Percentiles rank a stretch among this genome's conserved stretches.
phyloP scores from a whole-genome alignment of 2,329 filamentous ascomycete species.

The Xylariaceae sp. region DNA sequence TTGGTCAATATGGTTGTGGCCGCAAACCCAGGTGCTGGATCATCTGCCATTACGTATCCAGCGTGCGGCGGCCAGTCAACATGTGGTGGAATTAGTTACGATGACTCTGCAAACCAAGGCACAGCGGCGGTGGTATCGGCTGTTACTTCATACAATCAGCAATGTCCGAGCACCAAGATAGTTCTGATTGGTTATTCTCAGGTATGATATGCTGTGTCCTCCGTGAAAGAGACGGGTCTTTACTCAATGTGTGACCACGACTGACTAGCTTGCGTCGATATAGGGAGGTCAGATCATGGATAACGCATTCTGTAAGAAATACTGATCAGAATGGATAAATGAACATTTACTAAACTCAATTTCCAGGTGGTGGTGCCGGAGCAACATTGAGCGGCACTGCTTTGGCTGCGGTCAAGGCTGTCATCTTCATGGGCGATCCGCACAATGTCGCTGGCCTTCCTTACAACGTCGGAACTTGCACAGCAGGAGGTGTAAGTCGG shows the following conservation, averaged over 20 bases:
- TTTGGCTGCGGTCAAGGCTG: slow-evolving; percentile 52
- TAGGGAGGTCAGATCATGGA: slow-evolving; percentile 62
- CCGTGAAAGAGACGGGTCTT: too few species aligned
- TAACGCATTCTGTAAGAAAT: slow-evolving; percentile 57
- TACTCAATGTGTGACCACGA: neutral
- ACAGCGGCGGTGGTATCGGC: slow-evolving; percentile 52
- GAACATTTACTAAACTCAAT: neutral
- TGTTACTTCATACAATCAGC: slow-evolving; percentile 51
- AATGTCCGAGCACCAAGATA: slow-evolving; percentile 54
- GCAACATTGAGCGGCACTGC: slow-evolving; percentile 42
- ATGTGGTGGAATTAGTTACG: slow-evolving; percentile 54
- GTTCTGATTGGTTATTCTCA: slow-evolving; percentile 62
- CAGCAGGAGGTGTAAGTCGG: slow-evolving; percentile 51
- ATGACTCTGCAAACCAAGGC: slow-evolving; percentile 51
- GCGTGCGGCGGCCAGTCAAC: slow-evolving; percentile 55
- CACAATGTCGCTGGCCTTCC: slow-evolving; percentile 50
- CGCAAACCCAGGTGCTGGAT: slow-evolving; percentile 33
- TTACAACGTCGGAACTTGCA: slow-evolving; percentile 60
- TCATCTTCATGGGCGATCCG: slow-evolving; percentile 61
- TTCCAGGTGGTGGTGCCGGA: neutral
- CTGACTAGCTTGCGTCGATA: neutral
- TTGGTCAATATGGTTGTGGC: slow-evolving; percentile 25
- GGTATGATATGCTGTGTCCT: slow-evolving; percentile 12
- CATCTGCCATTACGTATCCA: slow-evolving; percentile 48
- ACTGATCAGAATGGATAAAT: slow-evolving; percentile 41